A percentile compares a stretch with the other conserved stretches of the same genome.
Conservation (phyloP, 2,329 filamentous ascomycete species). For the Hymenoscyphus scutula region DNA sequence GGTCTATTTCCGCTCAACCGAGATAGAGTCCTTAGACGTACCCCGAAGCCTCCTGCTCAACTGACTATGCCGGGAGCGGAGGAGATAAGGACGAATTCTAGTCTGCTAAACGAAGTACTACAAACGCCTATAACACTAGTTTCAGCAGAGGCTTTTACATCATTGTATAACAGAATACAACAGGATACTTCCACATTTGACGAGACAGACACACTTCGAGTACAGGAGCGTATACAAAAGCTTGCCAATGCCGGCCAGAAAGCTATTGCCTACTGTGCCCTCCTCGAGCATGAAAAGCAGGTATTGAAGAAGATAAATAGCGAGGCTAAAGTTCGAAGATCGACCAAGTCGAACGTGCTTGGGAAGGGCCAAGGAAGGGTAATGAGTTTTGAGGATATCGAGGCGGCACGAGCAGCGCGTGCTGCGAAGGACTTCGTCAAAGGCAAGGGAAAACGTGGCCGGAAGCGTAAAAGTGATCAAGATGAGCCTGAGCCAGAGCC, state of each 20-base stretch:
- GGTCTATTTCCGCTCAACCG: constrained; percentile 1
- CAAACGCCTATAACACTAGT: constrained; percentile 7
- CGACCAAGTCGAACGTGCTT: background rate
- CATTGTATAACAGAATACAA: too few relatives aligned
- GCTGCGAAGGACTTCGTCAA: constrained; percentile 1
- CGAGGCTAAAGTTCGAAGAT: constrained; percentile 4
- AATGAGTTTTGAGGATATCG: too few relatives aligned
- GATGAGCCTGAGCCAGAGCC: constrained; percentile 3
- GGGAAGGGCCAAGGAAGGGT: constrained; percentile 7
- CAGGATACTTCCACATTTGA: too few relatives aligned
- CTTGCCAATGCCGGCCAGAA: background rate
- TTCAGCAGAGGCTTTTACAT: too few relatives aligned
- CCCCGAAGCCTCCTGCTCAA: background rate
- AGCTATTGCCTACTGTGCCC: constrained; percentile 2
- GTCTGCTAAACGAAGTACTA: constrained; percentile 25
- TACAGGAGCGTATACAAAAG: background rate
- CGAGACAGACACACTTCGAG: background rate
- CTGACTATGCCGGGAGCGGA: background rate
- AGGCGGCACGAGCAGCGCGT: too few relatives aligned
- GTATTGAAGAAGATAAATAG: constrained; percentile 4
- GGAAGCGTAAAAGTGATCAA: constrained; percentile 17
- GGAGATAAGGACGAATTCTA: background rate
- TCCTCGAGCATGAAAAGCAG: constrained; percentile 4
- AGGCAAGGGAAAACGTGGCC: constrained; percentile 20
- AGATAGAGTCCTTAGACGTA: background rate